Percentiles rank a stretch among this genome's conserved stretches.
These are phyloP conservation scores for Leccinellum rugosiceps DNA, from an alignment of 768 basidiomycete species.

Conservation along the genomic window DNA sequence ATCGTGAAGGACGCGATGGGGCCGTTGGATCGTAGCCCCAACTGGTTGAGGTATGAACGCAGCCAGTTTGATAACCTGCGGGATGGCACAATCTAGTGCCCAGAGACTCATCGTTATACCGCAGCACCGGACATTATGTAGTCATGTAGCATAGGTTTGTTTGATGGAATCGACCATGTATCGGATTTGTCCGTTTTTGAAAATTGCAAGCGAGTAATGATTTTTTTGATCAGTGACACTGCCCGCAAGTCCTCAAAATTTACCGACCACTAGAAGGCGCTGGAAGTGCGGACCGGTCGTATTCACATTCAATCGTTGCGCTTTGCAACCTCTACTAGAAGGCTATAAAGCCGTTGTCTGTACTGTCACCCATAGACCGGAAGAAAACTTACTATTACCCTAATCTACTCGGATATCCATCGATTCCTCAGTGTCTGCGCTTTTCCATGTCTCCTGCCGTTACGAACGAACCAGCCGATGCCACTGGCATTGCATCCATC, in stretches of 20 bases:
- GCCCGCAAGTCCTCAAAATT: neutral
- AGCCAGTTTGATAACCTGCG: constrained; percentile 81
- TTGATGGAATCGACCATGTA: neutral
- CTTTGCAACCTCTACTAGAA: constrained; percentile 18
- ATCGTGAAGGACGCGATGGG: constrained; percentile 81
- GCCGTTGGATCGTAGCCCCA: constrained; percentile 61
- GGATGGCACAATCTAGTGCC: constrained; percentile 51
- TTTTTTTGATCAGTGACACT: neutral
- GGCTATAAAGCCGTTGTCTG: constrained; percentile 1
- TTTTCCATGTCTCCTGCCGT: constrained; percentile 52
- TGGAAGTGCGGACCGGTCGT: neutral
- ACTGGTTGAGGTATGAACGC: constrained; percentile 78
- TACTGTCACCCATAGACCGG: constrained; percentile 17
- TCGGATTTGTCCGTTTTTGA: neutral
- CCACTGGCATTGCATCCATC: constrained; percentile 39
- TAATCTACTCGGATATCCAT: constrained; percentile 22
- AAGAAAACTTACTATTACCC: constrained; percentile 16
- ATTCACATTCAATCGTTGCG: neutral
- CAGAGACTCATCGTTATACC: neutral
- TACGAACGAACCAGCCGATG: constrained; percentile 41
- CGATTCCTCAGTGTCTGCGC: constrained; percentile 6
- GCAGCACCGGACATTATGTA: neutral
- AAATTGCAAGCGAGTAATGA: neutral
- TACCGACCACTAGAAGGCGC: neutral
- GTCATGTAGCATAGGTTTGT: constrained; percentile 1